A percentile compares a stretch with the other conserved stretches of the same genome.
Evolutionary conservation across 2,329 filamentous ascomycete genomes (phyloP).

Genomic region (Aureobasidium namibiae): DNA sequence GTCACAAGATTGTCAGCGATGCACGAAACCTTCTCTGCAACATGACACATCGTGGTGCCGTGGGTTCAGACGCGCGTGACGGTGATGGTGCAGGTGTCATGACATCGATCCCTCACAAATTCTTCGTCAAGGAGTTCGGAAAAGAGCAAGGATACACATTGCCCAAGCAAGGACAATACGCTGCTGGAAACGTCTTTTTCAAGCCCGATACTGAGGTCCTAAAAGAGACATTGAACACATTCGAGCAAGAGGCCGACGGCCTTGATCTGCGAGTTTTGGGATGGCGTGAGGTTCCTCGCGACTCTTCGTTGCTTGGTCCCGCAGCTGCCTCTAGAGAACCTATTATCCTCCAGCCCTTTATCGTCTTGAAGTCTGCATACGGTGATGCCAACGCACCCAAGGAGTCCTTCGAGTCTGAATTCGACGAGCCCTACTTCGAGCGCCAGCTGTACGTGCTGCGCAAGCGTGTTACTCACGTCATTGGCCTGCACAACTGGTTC

Average conservation of each 20-base stretch:
- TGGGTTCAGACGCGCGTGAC: slow-evolving; percentile 94
- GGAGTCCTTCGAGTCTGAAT: slow-evolving; percentile 66
- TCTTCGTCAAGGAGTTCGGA: slow-evolving; percentile 98
- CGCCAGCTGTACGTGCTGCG: slow-evolving; percentile 87
- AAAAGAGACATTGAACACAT: slow-evolving; percentile 81
- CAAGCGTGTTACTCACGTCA: slow-evolving; percentile 90
- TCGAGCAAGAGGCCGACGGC: slow-evolving; percentile 86
- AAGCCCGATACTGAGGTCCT: slow-evolving; percentile 89
- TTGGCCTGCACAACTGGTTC: slow-evolving; percentile 97
- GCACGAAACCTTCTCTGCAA: slow-evolving; percentile 94
- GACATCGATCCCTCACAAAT: slow-evolving; percentile 97
- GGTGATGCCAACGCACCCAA: slow-evolving; percentile 72
- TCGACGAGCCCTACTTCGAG: slow-evolving; percentile 82
- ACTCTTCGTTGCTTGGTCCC: slow-evolving; percentile 86
- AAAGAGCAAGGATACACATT: slow-evolving; percentile 81
- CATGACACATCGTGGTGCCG: slow-evolving; percentile 98
- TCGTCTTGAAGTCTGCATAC: slow-evolving; percentile 79
- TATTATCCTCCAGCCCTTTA: slow-evolving; percentile 89
- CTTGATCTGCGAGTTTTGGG: slow-evolving; percentile 85
- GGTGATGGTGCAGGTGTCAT: slow-evolving; percentile 98
- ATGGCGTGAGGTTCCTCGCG: slow-evolving; percentile 91
- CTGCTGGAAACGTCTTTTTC: slow-evolving; percentile 96
- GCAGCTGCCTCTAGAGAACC: slow-evolving; percentile 91
- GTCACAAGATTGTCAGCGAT: slow-evolving; percentile 99
- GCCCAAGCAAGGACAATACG: slow-evolving; percentile 85